Percentiles rank a stretch among this genome's conserved stretches.
Conservation (phyloP, 176 grass and related monocot genomes). For the Poa pratensis region DNA sequence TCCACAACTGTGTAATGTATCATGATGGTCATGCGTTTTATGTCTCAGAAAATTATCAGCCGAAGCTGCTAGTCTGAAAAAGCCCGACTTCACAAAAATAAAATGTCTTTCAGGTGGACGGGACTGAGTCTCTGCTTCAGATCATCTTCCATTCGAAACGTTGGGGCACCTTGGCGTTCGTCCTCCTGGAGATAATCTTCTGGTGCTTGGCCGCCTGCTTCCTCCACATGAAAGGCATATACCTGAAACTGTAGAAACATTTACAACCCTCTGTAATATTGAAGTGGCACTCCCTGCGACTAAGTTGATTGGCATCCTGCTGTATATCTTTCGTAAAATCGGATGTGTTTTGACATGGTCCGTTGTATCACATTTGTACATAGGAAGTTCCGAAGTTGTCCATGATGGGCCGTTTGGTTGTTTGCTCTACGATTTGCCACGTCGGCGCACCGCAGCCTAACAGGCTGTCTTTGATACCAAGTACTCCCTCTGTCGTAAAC, state of each 20-base stretch:
- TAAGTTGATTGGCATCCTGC: background rate
- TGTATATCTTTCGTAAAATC: background rate
- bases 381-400: too few species aligned
- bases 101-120: slow-evolving; percentile 61
- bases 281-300: background rate
- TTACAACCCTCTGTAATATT: background rate
- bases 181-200: slow-evolving; percentile 79
- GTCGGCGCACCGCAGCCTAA: too few species aligned
- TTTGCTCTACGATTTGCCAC: too few species aligned
- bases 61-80: background rate
- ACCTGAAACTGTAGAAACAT: slow-evolving; percentile 67
- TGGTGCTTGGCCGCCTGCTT: slow-evolving; percentile 76
- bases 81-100: background rate
- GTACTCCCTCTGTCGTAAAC: too few species aligned
- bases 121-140: slow-evolving; percentile 64
- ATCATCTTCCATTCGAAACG: slow-evolving; percentile 63
- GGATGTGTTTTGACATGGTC: too few species aligned
- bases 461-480: too few species aligned
- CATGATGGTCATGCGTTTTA: background rate
- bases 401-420: too few species aligned
- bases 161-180: slow-evolving; percentile 79
- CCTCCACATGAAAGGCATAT: slow-evolving; percentile 79
- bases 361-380: too few species aligned
- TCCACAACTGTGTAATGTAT: background rate
- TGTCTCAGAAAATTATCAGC: background rate